Evolutionary conservation across 2,329 filamentous ascomycete species (phyloP), one percentile per base, ranked within the genome.

Genomic region (Drechslerella coelobrocha): DNA sequence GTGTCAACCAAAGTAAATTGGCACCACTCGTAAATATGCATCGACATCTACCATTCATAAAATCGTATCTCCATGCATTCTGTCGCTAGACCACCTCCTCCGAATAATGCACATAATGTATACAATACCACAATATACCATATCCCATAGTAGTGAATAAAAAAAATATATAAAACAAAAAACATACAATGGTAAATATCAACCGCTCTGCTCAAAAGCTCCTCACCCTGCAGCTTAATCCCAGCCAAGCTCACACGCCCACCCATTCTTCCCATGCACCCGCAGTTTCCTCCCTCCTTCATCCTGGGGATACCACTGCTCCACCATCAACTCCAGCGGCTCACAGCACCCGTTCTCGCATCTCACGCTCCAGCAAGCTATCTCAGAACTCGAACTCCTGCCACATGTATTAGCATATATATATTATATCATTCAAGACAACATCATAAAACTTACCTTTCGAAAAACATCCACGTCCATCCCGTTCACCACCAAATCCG

Each of bases 391-490:
- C 59, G 59, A 71, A 71, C 50, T 71, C 66, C 66, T 71, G 21
- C 10, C 3, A 39, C 34, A 39, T 14, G 4, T 3, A 39, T 39
- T n/a, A 39, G 34, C 17, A 4, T 4, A n/a, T 39, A 39, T 39
- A 10, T 2, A 4, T n/a, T n/a, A 39, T 4, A 4, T 14, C 5
- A 39, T n/a, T 39, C 17, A 31, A 43, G 10, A 17, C 43, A 31
- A 17, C 2, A 12, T 17, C 2, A 31, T 14, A 21, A 47, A 45
- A 63, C 66, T 37, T 43, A 71, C 92, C 65, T 87, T 86, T 76
- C 92, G 86, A 83, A 99, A 96, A 39, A 87, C 82, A 77, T 94
- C 91, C 24, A 96, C 88, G 80, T 97, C 91, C 82, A 99, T 93
- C 24, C 92, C 93, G 0, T 88, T 86, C 10, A 92, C 88, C 4